These are phyloP conservation scores for Fusarium sp. DNA, from an alignment of 2,329 filamentous ascomycete species.

Conservation along the genomic window DNA sequence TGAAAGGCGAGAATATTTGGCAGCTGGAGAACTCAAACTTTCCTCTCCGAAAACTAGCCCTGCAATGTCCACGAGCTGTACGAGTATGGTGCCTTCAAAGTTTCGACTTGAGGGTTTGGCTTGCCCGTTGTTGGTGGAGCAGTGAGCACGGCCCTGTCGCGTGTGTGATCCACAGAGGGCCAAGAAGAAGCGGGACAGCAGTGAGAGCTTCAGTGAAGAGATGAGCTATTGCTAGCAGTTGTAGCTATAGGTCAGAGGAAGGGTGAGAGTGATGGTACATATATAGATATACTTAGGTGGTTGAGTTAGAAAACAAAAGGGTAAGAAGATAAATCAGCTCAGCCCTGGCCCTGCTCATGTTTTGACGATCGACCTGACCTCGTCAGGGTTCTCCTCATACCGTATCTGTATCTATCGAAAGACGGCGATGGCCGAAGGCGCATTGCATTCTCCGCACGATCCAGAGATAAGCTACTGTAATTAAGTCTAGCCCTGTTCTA, in stretches of 20 bases:
- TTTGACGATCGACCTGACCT: constrained; percentile 35
- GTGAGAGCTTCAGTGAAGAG: constrained; percentile 27
- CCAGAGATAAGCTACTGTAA: constrained; percentile 42
- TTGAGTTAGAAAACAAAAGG: background rate
- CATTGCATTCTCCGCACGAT: constrained; percentile 37
- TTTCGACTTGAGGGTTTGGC: constrained; percentile 38
- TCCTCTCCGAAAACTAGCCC: constrained; percentile 36
- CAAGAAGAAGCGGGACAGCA: constrained; percentile 33
- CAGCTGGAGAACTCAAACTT: constrained; percentile 5
- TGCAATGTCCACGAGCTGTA: constrained; percentile 39
- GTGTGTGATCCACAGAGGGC: constrained; percentile 40
- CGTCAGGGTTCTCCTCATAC: constrained; percentile 37
- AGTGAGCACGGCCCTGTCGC: constrained; percentile 41
- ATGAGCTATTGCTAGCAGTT: background rate
- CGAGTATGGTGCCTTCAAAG: constrained; percentile 18
- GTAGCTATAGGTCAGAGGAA: background rate
- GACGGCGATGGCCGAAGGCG: constrained; percentile 30
- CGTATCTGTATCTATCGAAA: constrained; percentile 35
- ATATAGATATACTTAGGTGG: background rate
- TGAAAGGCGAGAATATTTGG: background rate
- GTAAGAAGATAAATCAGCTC: constrained; percentile 19
- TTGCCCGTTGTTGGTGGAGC: constrained; percentile 37
- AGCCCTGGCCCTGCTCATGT: constrained; percentile 27
- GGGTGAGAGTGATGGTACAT: background rate
- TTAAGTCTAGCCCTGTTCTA: constrained; percentile 29